These are phyloP conservation scores for Polysphondylium violaceum DNA, from an alignment of 78 protist species.

Conservation along the genomic window DNA sequence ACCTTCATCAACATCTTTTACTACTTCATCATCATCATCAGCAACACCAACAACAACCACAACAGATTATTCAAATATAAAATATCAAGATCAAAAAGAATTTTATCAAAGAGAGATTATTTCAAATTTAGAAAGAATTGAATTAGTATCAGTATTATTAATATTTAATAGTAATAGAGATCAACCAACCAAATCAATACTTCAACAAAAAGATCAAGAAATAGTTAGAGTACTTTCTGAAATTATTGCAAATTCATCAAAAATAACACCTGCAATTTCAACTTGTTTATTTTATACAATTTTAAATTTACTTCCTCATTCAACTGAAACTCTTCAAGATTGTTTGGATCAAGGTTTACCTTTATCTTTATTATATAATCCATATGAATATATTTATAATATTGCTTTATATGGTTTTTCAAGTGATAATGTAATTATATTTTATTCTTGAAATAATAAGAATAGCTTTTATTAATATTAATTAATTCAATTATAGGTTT, in stretches of 20 bases:
- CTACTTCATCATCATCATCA: no score
- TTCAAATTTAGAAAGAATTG: constrained; percentile 3
- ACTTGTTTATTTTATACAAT: constrained; percentile 19
- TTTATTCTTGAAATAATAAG: background rate
- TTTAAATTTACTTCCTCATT: background rate
- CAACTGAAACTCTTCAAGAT: background rate
- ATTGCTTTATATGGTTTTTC: background rate
- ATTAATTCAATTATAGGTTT: background rate
- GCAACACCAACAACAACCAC: no score
- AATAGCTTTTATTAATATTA: background rate
- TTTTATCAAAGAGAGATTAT: background rate
- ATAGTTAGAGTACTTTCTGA: background rate
- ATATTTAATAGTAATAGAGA: constrained; percentile 1
- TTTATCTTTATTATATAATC: constrained; percentile 5
- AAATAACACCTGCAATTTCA: constrained; percentile 16
- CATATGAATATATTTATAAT: constrained; percentile 21
- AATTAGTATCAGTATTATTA: background rate
- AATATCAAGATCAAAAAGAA: no score
- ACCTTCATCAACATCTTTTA: background rate
- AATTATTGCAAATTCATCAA: background rate
- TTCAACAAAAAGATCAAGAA: constrained; percentile 14
- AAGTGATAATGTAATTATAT: constrained; percentile 32
- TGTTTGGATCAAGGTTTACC: background rate
- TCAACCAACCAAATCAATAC: background rate
- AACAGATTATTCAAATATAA: no score